Base-by-base conservation (phyloP, 768 basidiomycete genomes). In the Suillus placidus region DNA sequence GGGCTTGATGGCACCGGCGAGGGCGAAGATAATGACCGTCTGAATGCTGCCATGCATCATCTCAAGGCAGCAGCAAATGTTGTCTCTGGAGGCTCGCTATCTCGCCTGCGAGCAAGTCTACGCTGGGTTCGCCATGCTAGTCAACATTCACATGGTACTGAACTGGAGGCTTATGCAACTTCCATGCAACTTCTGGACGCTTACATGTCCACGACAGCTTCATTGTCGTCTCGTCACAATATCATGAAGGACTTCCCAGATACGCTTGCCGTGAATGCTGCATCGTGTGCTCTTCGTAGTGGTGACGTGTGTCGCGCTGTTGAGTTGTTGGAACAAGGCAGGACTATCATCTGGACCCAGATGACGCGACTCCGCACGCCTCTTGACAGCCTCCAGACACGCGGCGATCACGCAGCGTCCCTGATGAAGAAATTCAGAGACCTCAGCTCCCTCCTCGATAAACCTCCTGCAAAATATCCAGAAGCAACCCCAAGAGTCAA, bases 291-390 rank as follows among this genome's bases (percentile, higher is more conserved):
- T 26, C 26, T 26, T 26, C 26, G 26, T 26, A 26, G 26, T 26
- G 26, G 26, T 26, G 26, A 26, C 26, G 26, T 26, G 26, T 26
- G 26, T 26, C 26, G 26, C 26, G 26, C 26, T 26, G 2, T 26
- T 26, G 26, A 26, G 2, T 26, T 26, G 26, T 26, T 26, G 26
- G 26, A 26, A 26, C 26, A 26, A 26, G 26, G 26, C 26, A 26
- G 26, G 26, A 26, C 26, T 26, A 26, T 26, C 66, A 69, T 75
- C 5, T 77, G 76, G 74, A 69, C 67, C 37, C 74, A 77, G 60
- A 47, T 76, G 12, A 60, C 70, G 26, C 66, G 71, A 32, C 71
- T 74, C 12, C 70, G 71, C 4, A 69, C 68, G 10, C 70, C 75
- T 14, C 54, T 74, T 14, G 74, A 77, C 61, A 65, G 66, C 49